Evolutionary conservation across 2,329 filamentous ascomycete species (phyloP).

Genomic region (Parascedosporium putredinis): DNA sequence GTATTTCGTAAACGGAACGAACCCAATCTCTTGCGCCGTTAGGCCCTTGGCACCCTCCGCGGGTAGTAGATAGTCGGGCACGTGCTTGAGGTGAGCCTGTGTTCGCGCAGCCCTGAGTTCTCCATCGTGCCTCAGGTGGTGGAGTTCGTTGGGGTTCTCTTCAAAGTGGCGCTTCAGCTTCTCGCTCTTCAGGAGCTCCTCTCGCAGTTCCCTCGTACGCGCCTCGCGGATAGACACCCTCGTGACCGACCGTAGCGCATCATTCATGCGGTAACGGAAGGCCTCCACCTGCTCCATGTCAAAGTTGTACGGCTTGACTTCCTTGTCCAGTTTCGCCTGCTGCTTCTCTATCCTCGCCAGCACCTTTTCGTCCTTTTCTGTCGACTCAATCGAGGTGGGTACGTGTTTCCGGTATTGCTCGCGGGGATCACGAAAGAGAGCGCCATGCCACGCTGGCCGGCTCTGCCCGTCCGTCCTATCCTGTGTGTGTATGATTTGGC

Average conservation of each 20-base stretch:
- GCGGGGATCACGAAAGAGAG: conserved; percentile 83
- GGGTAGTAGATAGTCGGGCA: conserved; percentile 89
- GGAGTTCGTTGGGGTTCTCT: conserved; percentile 84
- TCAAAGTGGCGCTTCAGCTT: conserved; percentile 94
- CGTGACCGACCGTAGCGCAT: conserved; percentile 83
- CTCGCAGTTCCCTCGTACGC: conserved; percentile 72
- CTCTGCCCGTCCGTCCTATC: conserved; percentile 85
- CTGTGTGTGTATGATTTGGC: conserved; percentile 95
- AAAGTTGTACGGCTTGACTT: conserved; percentile 84
- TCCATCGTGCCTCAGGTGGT: conserved; percentile 79
- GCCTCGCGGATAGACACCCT: conserved; percentile 84
- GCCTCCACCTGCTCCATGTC: conserved; percentile 90
- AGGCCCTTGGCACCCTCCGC: conserved; percentile 61
- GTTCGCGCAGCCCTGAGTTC: conserved; percentile 75
- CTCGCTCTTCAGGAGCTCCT: conserved; percentile 86
- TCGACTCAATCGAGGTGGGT: conserved; percentile 64
- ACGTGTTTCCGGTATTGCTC: conserved; percentile 82
- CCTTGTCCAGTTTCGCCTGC: conserved; percentile 67
- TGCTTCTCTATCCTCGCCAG: conserved; percentile 69
- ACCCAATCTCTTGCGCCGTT: conserved; percentile 59
- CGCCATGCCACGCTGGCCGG: conserved; percentile 85
- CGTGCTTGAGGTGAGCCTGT: conserved; percentile 84
- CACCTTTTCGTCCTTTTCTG: conserved; percentile 76
- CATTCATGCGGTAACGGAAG: conserved; percentile 90
- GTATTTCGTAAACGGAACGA: conserved; percentile 56